Evolutionary conservation across 352 stramenopile species (phyloP), one percentile per base, ranked within the genome.

Genomic region (Phytophthora palmivora): DNA sequence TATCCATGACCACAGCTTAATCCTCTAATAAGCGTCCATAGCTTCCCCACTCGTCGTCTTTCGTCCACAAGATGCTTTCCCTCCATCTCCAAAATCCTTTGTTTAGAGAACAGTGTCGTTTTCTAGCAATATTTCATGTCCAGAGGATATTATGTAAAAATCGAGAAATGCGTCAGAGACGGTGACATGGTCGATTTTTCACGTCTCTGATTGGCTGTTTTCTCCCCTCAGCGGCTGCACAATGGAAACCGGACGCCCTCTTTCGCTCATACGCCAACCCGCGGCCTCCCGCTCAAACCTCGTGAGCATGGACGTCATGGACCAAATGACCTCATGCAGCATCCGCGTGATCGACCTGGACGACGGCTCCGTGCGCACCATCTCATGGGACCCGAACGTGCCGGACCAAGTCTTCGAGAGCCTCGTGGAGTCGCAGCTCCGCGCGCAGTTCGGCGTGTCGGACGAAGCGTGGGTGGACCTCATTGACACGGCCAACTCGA

Each of bases 391-490:
- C 62, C 77, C 78, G 30, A 84, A 84, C 50, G 81, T 95, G 38
- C 84, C 84, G 8, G 86, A 93, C 61, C 84, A 95, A 58, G 82
- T 84, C 9, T 95, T 95, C 62, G 86, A 93, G 63, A 82, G 70
- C 49, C 70, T 93, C 44, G 79, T 95, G 42, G 86, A 94, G 62
- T 70, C 82, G 58, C 82, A 91, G 64, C 73, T 94, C 14, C 86
- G 86, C 22, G 63, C 74, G 38, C 72, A 86, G 39, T 94, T 94
- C 62, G 83, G 83, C 52, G 82, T 94, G 16, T 89, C 83, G 51
- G 86, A 94, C 70, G 86, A 94, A 56, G 84, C 86, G 15, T 94
- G 86, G 86, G 86, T 94, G 24, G 86, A 94, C 69, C 82, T 94
- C 50, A 92, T 94, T 61, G 86, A 94, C 60, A 80, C 79, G 39